phyloP scores from a whole-genome alignment of 192 early-diverging fungal genomes.

The Rhizophagus prolifer region DNA sequence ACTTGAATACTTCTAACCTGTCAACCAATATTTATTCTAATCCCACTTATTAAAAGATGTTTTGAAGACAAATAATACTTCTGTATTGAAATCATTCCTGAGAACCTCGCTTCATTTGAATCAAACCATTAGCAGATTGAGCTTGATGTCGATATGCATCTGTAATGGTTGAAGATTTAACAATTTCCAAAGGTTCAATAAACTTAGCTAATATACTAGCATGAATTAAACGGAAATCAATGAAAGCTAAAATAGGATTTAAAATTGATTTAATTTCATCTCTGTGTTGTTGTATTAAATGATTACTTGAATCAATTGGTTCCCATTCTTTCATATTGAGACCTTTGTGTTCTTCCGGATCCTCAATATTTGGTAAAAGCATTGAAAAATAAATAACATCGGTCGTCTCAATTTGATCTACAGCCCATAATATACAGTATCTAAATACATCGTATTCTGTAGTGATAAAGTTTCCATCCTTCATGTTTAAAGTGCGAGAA shows the following conservation, averaged over 20 bases:
- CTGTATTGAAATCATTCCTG: neutral
- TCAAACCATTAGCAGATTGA: neutral
- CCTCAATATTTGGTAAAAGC: neutral
- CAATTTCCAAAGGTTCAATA: neutral
- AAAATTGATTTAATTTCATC: neutral
- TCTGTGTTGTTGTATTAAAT: neutral
- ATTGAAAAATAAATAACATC: neutral
- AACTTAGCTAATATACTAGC: neutral
- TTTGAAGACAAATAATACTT: neutral
- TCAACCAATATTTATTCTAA: no score
- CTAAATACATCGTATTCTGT: neutral
- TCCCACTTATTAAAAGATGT: neutral
- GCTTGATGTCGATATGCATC: neutral
- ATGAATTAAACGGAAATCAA: neutral
- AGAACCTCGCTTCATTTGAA: neutral
- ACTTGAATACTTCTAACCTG: no score
- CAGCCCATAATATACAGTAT: neutral
- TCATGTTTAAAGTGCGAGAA: neutral
- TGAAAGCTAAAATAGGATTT: neutral
- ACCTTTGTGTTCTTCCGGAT: neutral
- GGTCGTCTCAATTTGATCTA: neutral
- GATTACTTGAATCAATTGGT: neutral
- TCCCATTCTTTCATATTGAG: neutral
- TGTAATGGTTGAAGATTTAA: neutral
- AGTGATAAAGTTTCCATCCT: neutral